Conservation (phyloP, 23 red algal species). For the Agarophyton chilense region DNA sequence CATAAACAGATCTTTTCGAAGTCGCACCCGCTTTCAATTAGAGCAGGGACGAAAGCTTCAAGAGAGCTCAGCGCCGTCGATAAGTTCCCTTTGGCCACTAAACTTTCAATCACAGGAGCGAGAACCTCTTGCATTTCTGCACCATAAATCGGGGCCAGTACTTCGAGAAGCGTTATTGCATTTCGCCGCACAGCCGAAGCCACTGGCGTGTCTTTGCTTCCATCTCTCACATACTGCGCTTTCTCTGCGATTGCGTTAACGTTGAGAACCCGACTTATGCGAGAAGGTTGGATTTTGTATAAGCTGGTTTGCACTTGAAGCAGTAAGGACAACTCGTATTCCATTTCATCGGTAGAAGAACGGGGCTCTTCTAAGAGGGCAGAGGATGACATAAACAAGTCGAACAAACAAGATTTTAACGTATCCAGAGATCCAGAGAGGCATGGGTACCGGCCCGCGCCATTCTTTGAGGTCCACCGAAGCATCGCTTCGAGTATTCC, state of each 20-base stretch:
- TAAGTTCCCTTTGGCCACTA: background rate
- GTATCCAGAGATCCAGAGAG: background rate
- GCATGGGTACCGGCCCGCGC: background rate
- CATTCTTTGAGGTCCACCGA: background rate
- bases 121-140: background rate
- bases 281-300: background rate
- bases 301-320: conserved; percentile 1
- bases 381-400: background rate
- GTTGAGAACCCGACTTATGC: background rate
- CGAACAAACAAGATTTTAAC: background rate
- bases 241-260: background rate
- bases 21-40: conserved; percentile 37
- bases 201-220: background rate
- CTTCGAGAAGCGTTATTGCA: background rate
- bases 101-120: background rate
- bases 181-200: background rate
- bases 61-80: background rate
- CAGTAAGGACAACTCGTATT: background rate
- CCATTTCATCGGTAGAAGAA: conserved; percentile 6
- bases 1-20: conserved; percentile 7
- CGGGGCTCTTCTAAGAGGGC: background rate
- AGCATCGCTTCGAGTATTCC: background rate
- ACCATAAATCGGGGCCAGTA: conserved; percentile 6
- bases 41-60: conserved; percentile 24
- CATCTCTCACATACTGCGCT: background rate